These are phyloP conservation scores for Penicillium riverlandense DNA, from an alignment of 495 filamentous ascomycete species.

Conservation along the genomic window DNA sequence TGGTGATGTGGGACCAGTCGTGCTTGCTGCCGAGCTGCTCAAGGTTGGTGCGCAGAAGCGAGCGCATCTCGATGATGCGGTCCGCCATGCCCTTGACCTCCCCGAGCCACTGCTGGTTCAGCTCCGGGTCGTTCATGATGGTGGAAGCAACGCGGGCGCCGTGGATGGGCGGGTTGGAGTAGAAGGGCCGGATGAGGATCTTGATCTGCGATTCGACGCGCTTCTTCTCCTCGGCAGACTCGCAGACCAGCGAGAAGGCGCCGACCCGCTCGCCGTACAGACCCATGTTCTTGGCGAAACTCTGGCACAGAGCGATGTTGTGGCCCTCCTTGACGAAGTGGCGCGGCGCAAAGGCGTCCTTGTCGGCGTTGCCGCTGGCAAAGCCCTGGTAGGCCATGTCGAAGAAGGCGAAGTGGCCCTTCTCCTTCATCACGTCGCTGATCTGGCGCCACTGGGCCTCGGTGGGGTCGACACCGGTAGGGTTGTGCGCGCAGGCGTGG, in stretches of 20 bases:
- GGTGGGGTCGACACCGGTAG: constrained; percentile 93
- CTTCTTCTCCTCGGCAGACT: constrained; percentile 82
- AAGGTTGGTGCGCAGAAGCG: constrained; percentile 84
- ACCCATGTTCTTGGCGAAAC: constrained; percentile 99
- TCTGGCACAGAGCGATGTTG: constrained; percentile 81
- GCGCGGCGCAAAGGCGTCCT: constrained; percentile 85
- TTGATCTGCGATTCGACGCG: constrained; percentile 96
- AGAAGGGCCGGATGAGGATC: constrained; percentile 92
- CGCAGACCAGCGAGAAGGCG: constrained; percentile 88
- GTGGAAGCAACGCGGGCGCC: constrained; percentile 88
- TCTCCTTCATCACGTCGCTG: constrained; percentile 79
- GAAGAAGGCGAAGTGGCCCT: constrained; percentile 92
- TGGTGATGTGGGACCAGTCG: constrained; percentile 98
- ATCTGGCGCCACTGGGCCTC: constrained; percentile 90
- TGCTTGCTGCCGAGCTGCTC: constrained; percentile 91
- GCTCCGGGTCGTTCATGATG: constrained; percentile 80
- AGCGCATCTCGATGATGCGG: constrained; percentile 97
- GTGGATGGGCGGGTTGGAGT: constrained; percentile 97
- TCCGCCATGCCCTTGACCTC: constrained; percentile 99
- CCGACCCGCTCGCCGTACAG: constrained; percentile 98
- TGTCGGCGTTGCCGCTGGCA: constrained; percentile 83
- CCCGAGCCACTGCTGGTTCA: constrained; percentile 89
- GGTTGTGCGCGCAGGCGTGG: constrained; percentile 98
- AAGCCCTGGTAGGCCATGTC: constrained; percentile 99
- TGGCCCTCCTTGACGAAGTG: constrained; percentile 92